Percentiles rank a stretch among this genome's conserved stretches.
These are phyloP conservation scores for Lasiodiplodia theobromae DNA, from an alignment of 2,329 filamentous ascomycete species.

Conservation along the genomic window DNA sequence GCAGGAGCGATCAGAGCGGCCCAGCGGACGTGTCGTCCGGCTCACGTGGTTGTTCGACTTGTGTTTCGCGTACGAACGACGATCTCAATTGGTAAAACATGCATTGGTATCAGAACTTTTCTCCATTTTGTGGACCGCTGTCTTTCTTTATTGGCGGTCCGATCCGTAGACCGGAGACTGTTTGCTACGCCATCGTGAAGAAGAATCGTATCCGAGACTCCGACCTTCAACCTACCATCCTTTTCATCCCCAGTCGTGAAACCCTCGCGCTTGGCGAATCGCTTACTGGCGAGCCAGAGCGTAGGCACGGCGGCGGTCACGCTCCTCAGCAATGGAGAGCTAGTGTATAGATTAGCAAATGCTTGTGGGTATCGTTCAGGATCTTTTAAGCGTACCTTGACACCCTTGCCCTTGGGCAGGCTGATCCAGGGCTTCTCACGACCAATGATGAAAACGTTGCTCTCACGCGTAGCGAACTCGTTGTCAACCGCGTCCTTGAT, in stretches of 20 bases:
- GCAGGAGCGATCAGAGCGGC: neutral
- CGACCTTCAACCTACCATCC: conserved; percentile 27
- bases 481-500: conserved; percentile 99
- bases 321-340: conserved; percentile 98
- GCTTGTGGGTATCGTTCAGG: neutral
- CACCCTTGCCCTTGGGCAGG: conserved; percentile 99
- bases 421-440: conserved; percentile 99
- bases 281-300: conserved; percentile 60
- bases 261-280: conserved; percentile 25
- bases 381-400: conserved; percentile 68
- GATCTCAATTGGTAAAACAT: conserved; percentile 24
- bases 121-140: conserved; percentile 28
- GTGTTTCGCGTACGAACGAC: conserved; percentile 14
- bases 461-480: conserved; percentile 98
- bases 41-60: neutral
- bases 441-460: conserved; percentile 99
- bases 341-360: conserved; percentile 37
- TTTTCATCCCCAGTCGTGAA: conserved; percentile 3
- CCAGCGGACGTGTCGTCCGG: neutral
- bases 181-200: conserved; percentile 21
- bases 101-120: conserved; percentile 23
- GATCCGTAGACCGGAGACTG: conserved; percentile 27
- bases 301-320: conserved; percentile 90
- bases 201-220: conserved; percentile 27
- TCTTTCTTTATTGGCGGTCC: conserved; percentile 22